Base-by-base conservation (phyloP, 345 rosid species). In the Lumnitzera littorea region DNA sequence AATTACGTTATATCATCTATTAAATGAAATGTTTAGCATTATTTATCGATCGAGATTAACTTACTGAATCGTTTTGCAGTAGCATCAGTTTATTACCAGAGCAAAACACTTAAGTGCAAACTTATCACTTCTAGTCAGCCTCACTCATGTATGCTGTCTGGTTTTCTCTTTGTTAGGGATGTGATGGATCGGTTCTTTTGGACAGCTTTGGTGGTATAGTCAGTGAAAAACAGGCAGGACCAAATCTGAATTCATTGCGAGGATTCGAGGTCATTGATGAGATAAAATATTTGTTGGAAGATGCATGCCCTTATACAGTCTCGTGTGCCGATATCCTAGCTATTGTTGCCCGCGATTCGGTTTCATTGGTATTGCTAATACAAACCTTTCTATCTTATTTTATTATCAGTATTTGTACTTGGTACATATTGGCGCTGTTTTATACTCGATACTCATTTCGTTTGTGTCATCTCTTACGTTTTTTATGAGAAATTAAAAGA, bases 281-380 rank as follows among this genome's bases (percentile, higher is more conserved):
- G 78, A 86, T 89, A 8, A 91, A 89, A 71, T 68, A 76, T 64
- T 58, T 70, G 23, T 55, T 89, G 52, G 98, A 91, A 75, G 86
- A 83, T 64, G 92, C 85, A 10, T 85, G 96, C 66, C 96, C 98
- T 4, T 49, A 65, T 51, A 80, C 86, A 1, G 87, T 89, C 54
- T 89, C 96, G 2, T 86, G 95, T 62, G 85, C 95, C 23, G 96
- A 91, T 61, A 80, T 91, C 64, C 51, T 91, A 14, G 72, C 91
- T 60, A 66, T 91, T 51, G 91, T 73, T 15, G 91, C 96, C 67
- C 89, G 92, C 16, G 96, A 91, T 70, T 68, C 96, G 0, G 90
- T 86, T 62, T 73, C 66, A 55, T 52, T 69, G 67, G 84, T 75
- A 67, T 54, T 8, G 29, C 29, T 27, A 27, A 4, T 27, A 4